Percentiles rank a stretch among this genome's conserved stretches.
Conservation (phyloP, 2,329 filamentous ascomycete species). For the Epichloe uncinata region DNA sequence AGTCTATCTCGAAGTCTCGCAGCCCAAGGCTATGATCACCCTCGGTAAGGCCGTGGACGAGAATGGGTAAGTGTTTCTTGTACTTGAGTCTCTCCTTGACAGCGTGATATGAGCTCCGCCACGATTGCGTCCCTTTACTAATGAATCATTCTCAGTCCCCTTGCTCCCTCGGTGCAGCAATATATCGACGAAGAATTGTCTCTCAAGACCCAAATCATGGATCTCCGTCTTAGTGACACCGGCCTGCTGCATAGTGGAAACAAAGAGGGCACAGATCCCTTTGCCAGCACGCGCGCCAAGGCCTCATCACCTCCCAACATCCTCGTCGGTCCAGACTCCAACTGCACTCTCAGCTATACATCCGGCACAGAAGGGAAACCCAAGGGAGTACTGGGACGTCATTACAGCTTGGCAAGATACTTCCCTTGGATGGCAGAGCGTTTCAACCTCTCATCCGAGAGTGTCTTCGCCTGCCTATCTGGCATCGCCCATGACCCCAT, state of each 20-base stretch:
- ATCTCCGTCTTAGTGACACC: slow-evolving; percentile 56
- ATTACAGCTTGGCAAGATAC: slow-evolving; percentile 76
- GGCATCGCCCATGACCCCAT: slow-evolving; percentile 72
- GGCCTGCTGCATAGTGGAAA: slow-evolving; percentile 59
- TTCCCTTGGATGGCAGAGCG: slow-evolving; percentile 86
- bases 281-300: slow-evolving; percentile 39
- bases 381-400: slow-evolving; percentile 77
- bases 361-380: slow-evolving; percentile 63
- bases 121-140: too few species aligned
- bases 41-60: slow-evolving; percentile 56
- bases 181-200: slow-evolving; percentile 64
- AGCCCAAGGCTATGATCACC: slow-evolving; percentile 51
- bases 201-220: slow-evolving; percentile 62
- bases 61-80: not conserved
- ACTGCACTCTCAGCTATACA: slow-evolving; percentile 62
- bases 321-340: slow-evolving; percentile 74
- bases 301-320: slow-evolving; percentile 50
- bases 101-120: too few species aligned
- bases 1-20: slow-evolving; percentile 66
- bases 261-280: slow-evolving; percentile 51
- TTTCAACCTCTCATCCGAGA: slow-evolving; percentile 60
- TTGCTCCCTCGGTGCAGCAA: slow-evolving; percentile 33
- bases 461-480: slow-evolving; percentile 68
- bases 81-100: too few species aligned
- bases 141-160: slow-evolving; percentile 24